phyloP scores from a whole-genome alignment of 2,329 filamentous ascomycete species.

The Basipetospora sp. region DNA sequence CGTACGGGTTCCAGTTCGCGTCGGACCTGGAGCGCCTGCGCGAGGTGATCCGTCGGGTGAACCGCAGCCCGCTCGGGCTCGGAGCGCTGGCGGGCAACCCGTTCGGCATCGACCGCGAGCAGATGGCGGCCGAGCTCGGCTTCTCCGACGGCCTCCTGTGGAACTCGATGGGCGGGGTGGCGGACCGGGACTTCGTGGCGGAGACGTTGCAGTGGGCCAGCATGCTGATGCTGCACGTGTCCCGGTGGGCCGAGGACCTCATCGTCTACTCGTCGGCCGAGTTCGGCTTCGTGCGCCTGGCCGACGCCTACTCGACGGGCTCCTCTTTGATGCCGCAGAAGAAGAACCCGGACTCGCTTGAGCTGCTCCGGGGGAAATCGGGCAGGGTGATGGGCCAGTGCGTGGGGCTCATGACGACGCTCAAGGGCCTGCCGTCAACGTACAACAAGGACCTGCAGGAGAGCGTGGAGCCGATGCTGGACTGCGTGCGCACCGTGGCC shows the following conservation, averaged over 20 bases:
- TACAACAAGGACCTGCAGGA: slow-evolving; percentile 94
- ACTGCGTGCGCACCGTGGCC: slow-evolving; percentile 65
- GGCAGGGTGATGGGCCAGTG: slow-evolving; percentile 69
- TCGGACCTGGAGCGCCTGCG: slow-evolving; percentile 64
- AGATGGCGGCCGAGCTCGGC: slow-evolving; percentile 65
- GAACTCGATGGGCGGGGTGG: slow-evolving; percentile 65
- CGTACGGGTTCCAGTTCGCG: slow-evolving; percentile 56
- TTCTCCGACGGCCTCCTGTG: slow-evolving; percentile 58
- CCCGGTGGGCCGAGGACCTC: slow-evolving; percentile 69
- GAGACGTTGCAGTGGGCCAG: slow-evolving; percentile 70
- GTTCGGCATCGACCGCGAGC: slow-evolving; percentile 66
- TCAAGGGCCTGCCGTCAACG: slow-evolving; percentile 57
- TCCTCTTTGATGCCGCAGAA: slow-evolving; percentile 70
- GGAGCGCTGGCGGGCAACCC: slow-evolving; percentile 70
- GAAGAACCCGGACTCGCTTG: slow-evolving; percentile 66
- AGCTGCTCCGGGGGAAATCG: slow-evolving; percentile 57
- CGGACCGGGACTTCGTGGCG: slow-evolving; percentile 67
- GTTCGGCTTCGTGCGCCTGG: slow-evolving; percentile 61
- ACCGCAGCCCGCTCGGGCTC: slow-evolving; percentile 54
- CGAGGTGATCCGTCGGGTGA: slow-evolving; percentile 60
- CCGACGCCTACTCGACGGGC: slow-evolving; percentile 68
- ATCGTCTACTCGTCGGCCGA: slow-evolving; percentile 69
- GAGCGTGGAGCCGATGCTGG: slow-evolving; percentile 70
- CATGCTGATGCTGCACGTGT: slow-evolving; percentile 67
- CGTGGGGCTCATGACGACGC: slow-evolving; percentile 62